Conservation (phyloP, 257 asterid genomes). For the Sherardia arvensis region DNA sequence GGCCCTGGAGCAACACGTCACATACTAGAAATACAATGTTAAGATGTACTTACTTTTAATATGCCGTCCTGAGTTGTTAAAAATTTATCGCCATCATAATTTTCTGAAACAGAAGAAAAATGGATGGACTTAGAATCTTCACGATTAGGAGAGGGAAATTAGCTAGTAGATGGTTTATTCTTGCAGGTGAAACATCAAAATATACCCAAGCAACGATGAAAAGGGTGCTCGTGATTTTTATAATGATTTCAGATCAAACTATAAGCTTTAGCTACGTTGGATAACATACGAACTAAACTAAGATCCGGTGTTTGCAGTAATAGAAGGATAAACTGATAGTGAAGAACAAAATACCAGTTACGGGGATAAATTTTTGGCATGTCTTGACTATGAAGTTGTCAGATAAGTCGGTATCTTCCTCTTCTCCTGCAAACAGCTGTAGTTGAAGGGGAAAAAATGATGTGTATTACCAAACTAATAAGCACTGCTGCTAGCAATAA, state of each 20-base stretch:
- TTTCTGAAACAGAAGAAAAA: slow-evolving; percentile 49
- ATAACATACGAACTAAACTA: not conserved
- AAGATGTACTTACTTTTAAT: slow-evolving; percentile 62
- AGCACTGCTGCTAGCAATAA: not conserved
- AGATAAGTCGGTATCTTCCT: slow-evolving; percentile 77
- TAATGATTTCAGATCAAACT: no score
- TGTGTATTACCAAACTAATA: not conserved
- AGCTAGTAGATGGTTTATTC: not conserved
- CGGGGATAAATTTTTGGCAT: slow-evolving; percentile 91
- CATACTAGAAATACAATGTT: not conserved
- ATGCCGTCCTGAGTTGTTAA: slow-evolving; percentile 69
- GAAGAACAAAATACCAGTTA: slow-evolving; percentile 52
- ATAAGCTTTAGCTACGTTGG: not conserved
- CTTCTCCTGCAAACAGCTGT: slow-evolving; percentile 68
- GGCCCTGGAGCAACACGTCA: not conserved
- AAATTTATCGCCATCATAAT: slow-evolving; percentile 77
- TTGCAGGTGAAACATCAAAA: not conserved
- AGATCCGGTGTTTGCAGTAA: not conserved
- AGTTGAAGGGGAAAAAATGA: slow-evolving; percentile 10
- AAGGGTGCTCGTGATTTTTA: not conserved
- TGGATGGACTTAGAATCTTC: slow-evolving; percentile 8
- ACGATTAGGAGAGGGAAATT: not conserved
- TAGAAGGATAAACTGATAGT: not conserved
- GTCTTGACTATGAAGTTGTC: slow-evolving; percentile 92
- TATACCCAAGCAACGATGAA: not conserved